Conservation (phyloP, 129 eudicot species). For the Tagetes patula region DNA sequence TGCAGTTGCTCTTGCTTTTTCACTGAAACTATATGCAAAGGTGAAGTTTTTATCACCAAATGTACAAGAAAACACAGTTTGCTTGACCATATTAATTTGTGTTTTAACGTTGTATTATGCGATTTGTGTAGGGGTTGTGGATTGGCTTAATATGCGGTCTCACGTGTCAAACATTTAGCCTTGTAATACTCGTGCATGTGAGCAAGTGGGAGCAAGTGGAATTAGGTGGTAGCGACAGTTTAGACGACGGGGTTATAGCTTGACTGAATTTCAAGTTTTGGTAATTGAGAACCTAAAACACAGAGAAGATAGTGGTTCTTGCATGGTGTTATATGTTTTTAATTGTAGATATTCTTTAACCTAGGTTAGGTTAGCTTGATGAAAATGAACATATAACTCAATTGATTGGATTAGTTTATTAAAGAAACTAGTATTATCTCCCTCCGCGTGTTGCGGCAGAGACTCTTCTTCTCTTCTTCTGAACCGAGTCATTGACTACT, state of each 20-base stretch:
- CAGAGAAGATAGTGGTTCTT: not conserved
- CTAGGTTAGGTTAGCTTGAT: constrained; percentile 3
- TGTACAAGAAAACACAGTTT: not conserved
- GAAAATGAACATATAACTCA: not conserved
- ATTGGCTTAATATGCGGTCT: constrained; percentile 73
- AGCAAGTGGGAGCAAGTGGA: constrained; percentile 49
- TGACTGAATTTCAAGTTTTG: not conserved
- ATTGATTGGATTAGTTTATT: not conserved
- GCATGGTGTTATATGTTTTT: not conserved
- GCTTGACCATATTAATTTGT: not conserved
- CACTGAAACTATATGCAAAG: constrained; percentile 58
- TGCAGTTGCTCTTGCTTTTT: constrained; percentile 58
- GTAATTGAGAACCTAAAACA: not conserved
- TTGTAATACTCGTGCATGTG: constrained; percentile 43
- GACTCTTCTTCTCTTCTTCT: no score
- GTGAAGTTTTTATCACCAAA: constrained; percentile 27
- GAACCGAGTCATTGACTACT: no score
- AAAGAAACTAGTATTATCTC: not conserved
- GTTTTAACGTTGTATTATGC: not conserved
- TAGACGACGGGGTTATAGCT: constrained; percentile 12
- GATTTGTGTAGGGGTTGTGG: constrained; percentile 64
- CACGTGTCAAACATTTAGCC: constrained; percentile 42
- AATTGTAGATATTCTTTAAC: no score
- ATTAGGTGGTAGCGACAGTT: constrained; percentile 15
- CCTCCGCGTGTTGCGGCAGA: no score